phyloP scores from a whole-genome alignment of 805 yeast genomes.

The Kodamaea kaohsiungensis region DNA sequence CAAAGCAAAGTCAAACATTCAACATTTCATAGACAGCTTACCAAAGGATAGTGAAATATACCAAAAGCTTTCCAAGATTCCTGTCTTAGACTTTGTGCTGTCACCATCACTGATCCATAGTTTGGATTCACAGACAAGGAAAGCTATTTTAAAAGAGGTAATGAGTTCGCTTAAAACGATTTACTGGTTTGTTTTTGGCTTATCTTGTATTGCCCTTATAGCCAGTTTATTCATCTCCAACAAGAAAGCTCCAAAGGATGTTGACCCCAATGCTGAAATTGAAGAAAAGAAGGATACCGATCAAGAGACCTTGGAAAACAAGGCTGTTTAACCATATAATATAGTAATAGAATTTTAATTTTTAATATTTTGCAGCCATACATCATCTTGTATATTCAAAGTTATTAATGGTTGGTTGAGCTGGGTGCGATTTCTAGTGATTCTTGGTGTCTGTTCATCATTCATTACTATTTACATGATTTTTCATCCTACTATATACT shows the following conservation, averaged over 20 bases:
- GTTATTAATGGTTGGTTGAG: no score
- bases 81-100: constrained; percentile 18
- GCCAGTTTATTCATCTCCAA: not conserved
- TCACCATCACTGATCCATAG: constrained; percentile 28
- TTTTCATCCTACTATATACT: no score
- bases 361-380: not conserved
- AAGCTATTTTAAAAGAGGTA: constrained; percentile 29
- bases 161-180: constrained; percentile 32
- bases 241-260: not conserved
- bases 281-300: not conserved
- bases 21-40: constrained; percentile 42
- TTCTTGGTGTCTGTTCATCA: not conserved
- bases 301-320: not conserved
- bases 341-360: not conserved
- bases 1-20: constrained; percentile 86
- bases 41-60: constrained; percentile 13
- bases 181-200: constrained; percentile 39
- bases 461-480: not conserved
- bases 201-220: constrained; percentile 9
- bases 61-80: constrained; percentile 13
- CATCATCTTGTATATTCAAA: no score
- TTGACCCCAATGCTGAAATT: not conserved
- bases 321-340: not conserved
- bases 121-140: constrained; percentile 24
- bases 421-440: no score